Percentiles rank a stretch among this genome's conserved stretches.
Evolutionary conservation across 306 rosid genomes (phyloP).

Genomic region (Trichosanthes cucumerina): DNA sequence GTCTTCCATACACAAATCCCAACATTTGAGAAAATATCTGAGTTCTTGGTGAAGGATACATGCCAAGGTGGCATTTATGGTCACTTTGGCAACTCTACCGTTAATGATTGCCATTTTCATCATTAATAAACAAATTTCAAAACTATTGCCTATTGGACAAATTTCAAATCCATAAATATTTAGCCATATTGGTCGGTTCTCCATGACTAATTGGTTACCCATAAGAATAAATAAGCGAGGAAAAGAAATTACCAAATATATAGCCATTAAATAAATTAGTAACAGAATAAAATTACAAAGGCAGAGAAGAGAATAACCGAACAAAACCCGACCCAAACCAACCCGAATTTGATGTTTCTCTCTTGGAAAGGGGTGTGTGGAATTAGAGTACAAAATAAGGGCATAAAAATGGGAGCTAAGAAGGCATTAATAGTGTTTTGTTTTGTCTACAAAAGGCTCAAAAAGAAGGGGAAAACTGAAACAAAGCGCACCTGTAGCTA

Average conservation of each 20-base stretch:
- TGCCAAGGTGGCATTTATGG: too few species aligned
- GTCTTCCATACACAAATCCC: too few species aligned
- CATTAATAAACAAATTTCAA: too few species aligned
- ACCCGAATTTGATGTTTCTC: background rate
- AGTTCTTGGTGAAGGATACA: too few species aligned
- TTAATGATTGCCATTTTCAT: too few species aligned
- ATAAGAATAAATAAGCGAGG: background rate
- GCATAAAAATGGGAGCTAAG: background rate
- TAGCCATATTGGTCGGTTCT: background rate
- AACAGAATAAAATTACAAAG: background rate
- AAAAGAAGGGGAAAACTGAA: background rate
- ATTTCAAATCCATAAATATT: background rate
- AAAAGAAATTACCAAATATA: background rate
- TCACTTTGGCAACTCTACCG: too few species aligned
- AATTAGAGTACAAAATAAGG: slow-evolving; percentile 9
- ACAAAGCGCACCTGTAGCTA: slow-evolving; percentile 4
- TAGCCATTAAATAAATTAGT: slow-evolving; percentile 7
- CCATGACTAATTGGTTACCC: background rate
- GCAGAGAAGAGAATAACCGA: background rate
- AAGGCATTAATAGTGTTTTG: background rate
- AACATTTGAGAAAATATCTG: too few species aligned
- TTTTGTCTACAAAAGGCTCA: background rate
- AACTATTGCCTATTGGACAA: background rate
- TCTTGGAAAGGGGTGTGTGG: background rate
- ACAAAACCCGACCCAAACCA: background rate